These are phyloP conservation scores for Chimonanthus praecox DNA, from an alignment of 164 flowering plant species.

Conservation along the genomic window DNA sequence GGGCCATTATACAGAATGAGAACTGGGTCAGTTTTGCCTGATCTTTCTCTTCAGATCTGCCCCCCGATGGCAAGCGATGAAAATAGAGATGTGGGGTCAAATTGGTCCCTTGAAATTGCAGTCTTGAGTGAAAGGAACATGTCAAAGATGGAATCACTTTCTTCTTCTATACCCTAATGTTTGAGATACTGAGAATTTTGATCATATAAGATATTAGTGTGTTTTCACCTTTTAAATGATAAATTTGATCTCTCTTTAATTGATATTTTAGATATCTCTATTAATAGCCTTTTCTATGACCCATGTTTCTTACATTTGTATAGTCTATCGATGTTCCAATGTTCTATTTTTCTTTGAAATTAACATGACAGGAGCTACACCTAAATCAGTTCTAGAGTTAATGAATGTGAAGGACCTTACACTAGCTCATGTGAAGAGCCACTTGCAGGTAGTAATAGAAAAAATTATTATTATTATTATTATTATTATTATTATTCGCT, in stretches of 20 bases:
- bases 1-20: constrained; percentile 19
- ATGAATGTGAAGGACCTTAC: constrained; percentile 97
- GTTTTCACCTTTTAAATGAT: too few species aligned
- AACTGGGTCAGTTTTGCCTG: constrained; percentile 38
- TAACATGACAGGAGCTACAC: constrained; percentile 72
- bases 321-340: too few species aligned
- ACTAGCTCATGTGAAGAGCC: constrained; percentile 92
- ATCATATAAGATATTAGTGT: too few species aligned
- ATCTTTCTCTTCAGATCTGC: constrained; percentile 82
- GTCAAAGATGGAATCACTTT: constrained; percentile 22
- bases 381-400: constrained; percentile 82
- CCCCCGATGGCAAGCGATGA: constrained; percentile 41
- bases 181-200: too few species aligned
- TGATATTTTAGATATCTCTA: too few species aligned
- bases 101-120: constrained; percentile 20
- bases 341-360: background rate
- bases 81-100: constrained; percentile 16
- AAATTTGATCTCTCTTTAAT: too few species aligned
- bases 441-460: constrained; percentile 64
- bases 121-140: too few species aligned
- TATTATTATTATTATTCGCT: too few species aligned
- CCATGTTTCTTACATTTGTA: too few species aligned
- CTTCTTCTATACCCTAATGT: too few species aligned
- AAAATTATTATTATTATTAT: background rate
- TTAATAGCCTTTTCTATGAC: too few species aligned